These are phyloP conservation scores for Fraxinus sp. DNA, from an alignment of 305 asterid species.

Conservation along the genomic window DNA sequence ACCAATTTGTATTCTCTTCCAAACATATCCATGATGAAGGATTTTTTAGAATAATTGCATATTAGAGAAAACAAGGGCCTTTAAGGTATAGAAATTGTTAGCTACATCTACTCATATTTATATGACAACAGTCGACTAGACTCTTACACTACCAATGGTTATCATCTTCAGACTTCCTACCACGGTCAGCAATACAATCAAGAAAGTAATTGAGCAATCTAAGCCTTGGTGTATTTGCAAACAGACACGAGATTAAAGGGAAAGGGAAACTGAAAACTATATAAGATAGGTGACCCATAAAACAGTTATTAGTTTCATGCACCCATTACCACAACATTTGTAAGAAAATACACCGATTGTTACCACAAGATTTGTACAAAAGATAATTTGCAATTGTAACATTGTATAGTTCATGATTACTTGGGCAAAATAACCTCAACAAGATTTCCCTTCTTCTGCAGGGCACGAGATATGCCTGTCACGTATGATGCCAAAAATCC, in stretches of 20 bases:
- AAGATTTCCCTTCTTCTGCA: conserved; percentile 71
- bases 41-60: background rate
- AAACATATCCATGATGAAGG: background rate
- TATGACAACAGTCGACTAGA: background rate
- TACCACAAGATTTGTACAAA: background rate
- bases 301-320: background rate
- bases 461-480: conserved; percentile 65
- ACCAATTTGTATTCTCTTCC: background rate
- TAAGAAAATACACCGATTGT: background rate
- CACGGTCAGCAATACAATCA: background rate
- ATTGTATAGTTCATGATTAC: conserved; percentile 46
- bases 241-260: background rate
- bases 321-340: background rate
- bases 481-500: conserved; percentile 75
- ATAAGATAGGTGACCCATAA: background rate
- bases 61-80: background rate
- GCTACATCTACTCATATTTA: background rate
- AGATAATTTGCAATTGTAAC: background rate
- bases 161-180: background rate
- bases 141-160: background rate
- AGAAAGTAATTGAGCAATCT: background rate
- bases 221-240: background rate
- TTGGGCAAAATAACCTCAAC: conserved; percentile 90
- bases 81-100: background rate
- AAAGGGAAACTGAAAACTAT: background rate